A percentile compares a stretch with the other conserved stretches of the same genome.
phyloP scores from a whole-genome alignment of 176 grass and related monocot genomes.

The Stipa capillata region DNA sequence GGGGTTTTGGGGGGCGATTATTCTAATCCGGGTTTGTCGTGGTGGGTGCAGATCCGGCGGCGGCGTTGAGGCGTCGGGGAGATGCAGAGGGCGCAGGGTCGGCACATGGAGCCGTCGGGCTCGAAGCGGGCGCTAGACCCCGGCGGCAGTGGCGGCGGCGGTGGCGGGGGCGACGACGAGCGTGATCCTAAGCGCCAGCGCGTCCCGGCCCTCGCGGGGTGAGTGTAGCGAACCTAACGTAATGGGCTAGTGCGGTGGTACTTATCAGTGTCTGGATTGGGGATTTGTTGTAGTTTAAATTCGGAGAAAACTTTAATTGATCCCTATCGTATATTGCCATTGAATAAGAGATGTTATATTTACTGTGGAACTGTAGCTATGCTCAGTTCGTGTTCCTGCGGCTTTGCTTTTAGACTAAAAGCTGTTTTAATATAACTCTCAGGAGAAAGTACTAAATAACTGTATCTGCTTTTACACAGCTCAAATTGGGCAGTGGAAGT shows the following conservation, averaged over 20 bases:
- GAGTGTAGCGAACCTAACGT: neutral
- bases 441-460: neutral
- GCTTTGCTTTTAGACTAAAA: neutral
- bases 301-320: neutral
- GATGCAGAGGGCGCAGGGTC: constrained; percentile 44
- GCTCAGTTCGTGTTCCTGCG: neutral
- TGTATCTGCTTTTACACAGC: neutral
- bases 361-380: neutral
- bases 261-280: neutral
- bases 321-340: neutral
- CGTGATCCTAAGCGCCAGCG: constrained; percentile 36
- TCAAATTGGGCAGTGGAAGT: neutral
- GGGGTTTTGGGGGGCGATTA: neutral
- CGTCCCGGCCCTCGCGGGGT: constrained; percentile 52
- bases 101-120: constrained; percentile 34
- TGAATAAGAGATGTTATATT: neutral
- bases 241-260: neutral
- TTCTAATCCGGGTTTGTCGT: neutral
- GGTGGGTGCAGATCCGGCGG: constrained; percentile 26
- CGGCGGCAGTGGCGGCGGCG: constrained; percentile 13
- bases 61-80: neutral
- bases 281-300: neutral
- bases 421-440: neutral
- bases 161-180: constrained; percentile 9
- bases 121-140: constrained; percentile 47